Base-by-base conservation (phyloP, 2,329 filamentous ascomycete species). In the Fonsecaea nubica region DNA sequence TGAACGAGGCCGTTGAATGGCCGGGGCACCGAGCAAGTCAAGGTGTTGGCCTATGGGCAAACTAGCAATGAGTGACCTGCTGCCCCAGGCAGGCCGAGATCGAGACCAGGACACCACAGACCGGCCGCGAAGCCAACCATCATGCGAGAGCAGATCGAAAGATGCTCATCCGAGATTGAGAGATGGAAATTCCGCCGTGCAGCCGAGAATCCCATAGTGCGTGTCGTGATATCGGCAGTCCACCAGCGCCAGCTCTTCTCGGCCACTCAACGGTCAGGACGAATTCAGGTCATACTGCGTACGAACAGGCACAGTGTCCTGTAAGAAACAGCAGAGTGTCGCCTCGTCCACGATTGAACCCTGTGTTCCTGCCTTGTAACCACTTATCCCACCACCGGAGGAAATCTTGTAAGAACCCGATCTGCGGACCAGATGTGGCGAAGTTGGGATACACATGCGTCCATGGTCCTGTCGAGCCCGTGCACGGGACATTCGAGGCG, bases 391-490 rank as follows among this genome's bases (percentile, higher is more conserved):
- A 66, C 64, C 64, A 66, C 2, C 59, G 40, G 18, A 66, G 40
- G 15, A 54, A 59, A 32, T 66, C 64, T 40, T 66, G 64, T 30
- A 66, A 52, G n/a, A 66, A 66, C 2, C 64, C 64, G 21, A 66
- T 66, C 33, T 42, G 40, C 15, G 64, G 64, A 15, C 64, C 64
- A n/a, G 65, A 62, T 38, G 64, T 36, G 2, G 65, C 65, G 50
- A 64, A 64, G 36, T 67, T 65, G 18, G 65, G 65, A 58, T 67
- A 65, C 38, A 52, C 64, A 38, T 64, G 62, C 12, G 65, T 62
- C 65, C 62, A 67, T 18, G 63, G 63, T 18, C 62, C 63, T 50
- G 62, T 63, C 25, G 63, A 45, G 38, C 45, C 64, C 25, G 65
- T 68, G 21, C 38, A 45, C 25, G 13, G 65, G 61, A 54, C 56